Base-by-base conservation (phyloP, 352 stramenopile species). In the Aphanomyces invadans region DNA sequence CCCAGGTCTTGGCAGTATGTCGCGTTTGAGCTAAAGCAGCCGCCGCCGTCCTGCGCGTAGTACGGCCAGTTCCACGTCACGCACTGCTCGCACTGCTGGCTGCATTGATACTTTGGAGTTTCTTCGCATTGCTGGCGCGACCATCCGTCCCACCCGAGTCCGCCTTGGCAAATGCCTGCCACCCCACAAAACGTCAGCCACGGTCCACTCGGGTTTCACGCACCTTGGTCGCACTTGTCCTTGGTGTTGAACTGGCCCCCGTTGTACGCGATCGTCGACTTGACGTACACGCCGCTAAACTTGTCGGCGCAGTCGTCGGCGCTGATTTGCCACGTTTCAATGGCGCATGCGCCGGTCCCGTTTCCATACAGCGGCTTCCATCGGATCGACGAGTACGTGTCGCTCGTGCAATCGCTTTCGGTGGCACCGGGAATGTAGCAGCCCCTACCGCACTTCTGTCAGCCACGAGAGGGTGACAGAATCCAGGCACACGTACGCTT, bases 21-120 rank as follows among this genome's bases (percentile, higher is more conserved):
- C 12, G 21, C 55, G 25, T 51, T 49, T 5, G 33, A 25, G 55
- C 55, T 63, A 33, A 63, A 63, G 55, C 55, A 63, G 19, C 29
- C 55, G 4, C 32, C 55, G 21, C 55, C 26, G 32, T 28, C 55
- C 51, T 63, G 55, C 19, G 33, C 23, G 32, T 44, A 44, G 32
- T 38, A 63, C 39, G 55, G 55, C 49, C 49, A 57, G 2, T 32
- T 39, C 55, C 29, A 63, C 39, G 55, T 51, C 31, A 29, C 10
- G 33, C 55, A 63, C 39, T 48, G 31, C 32, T 44, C 4, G 33
- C 55, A 63, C n/a, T 48, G n/a, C 3, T 49, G 9, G 2, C 19
- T 51, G 36, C 55, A 63, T 19, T 19, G 15, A n/a, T 2, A 63
- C 32, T 19, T 51, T 10, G 55, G 25, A n/a, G 49, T 12, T 3